phyloP scores from a whole-genome alignment of 208 protist species.

The Crithidia brevicula region DNA sequence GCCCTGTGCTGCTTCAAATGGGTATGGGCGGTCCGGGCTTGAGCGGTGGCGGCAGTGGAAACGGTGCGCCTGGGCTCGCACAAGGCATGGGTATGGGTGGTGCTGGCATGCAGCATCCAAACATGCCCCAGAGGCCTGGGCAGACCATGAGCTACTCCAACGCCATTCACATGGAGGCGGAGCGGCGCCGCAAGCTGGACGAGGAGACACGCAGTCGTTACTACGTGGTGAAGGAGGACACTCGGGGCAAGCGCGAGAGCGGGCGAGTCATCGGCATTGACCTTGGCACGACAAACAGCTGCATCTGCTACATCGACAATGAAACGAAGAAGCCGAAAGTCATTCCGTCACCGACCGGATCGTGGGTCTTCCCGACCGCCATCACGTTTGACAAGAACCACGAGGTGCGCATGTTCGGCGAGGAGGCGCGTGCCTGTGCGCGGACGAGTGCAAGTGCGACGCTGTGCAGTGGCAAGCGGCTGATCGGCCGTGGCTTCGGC shows the following conservation, averaged over 20 bases:
- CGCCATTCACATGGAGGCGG: constrained; percentile 79
- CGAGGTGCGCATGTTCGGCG: constrained; percentile 83
- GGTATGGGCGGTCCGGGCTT: constrained; percentile 23
- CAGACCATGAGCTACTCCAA: constrained; percentile 73
- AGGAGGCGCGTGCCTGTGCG: constrained; percentile 88
- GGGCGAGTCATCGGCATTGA: constrained; percentile 96
- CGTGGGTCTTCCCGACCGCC: constrained; percentile 92
- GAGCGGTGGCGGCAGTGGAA: too few species aligned
- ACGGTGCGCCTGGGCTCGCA: constrained; percentile 17
- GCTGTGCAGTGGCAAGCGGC: constrained; percentile 90
- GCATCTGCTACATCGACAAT: constrained; percentile 92
- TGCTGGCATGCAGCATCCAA: constrained; percentile 4
- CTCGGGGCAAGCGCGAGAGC: constrained; percentile 44
- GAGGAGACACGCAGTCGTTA: constrained; percentile 65
- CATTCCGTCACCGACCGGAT: constrained; percentile 90
- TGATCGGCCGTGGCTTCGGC: constrained; percentile 88
- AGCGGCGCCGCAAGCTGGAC: constrained; percentile 73
- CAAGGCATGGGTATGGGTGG: constrained; percentile 9
- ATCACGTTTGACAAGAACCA: constrained; percentile 93
- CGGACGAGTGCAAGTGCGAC: constrained; percentile 87
- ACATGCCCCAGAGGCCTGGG: constrained; percentile 35
- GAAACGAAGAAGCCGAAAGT: constrained; percentile 81
- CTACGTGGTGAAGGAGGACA: constrained; percentile 83
- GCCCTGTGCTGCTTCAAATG: constrained; percentile 44
- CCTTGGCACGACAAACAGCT: constrained; percentile 98